A percentile compares a stretch with the other conserved stretches of the same genome.
These are phyloP conservation scores for Rauvolfia tetraphylla DNA, from an alignment of 257 asterid species.

Conservation along the genomic window DNA sequence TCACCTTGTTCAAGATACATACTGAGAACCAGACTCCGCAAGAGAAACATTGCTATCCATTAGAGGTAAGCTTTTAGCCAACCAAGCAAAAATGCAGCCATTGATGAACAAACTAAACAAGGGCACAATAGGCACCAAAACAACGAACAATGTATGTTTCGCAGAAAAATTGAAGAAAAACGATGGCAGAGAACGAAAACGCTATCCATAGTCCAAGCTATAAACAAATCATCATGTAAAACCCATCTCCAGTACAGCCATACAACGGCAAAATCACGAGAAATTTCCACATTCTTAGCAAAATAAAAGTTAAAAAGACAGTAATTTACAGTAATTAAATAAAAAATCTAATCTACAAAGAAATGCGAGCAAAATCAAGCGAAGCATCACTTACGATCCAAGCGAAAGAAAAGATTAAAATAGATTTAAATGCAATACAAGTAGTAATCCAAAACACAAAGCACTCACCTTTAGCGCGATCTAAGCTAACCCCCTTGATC, in stretches of 20 bases:
- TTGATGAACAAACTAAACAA: slow-evolving; percentile 10
- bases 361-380: slow-evolving; percentile 11
- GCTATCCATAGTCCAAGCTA: background rate
- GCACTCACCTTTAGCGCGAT: slow-evolving; percentile 43
- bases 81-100: slow-evolving; percentile 6
- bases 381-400: slow-evolving; percentile 27
- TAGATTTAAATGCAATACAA: slow-evolving; percentile 9
- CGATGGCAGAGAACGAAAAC: background rate
- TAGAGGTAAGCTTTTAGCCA: background rate
- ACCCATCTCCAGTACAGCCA: background rate
- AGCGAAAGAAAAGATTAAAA: slow-evolving; percentile 17
- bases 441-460: slow-evolving; percentile 22
- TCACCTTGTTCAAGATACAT: slow-evolving; percentile 3
- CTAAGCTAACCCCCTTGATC: slow-evolving; percentile 55
- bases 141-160: background rate
- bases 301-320: background rate
- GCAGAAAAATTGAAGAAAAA: too few relatives aligned
- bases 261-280: background rate
- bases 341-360: background rate
- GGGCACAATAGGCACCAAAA: slow-evolving; percentile 1
- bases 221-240: background rate
- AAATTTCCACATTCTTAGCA: slow-evolving; percentile 7
- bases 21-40: background rate
- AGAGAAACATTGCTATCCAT: background rate
- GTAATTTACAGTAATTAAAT: slow-evolving; percentile 1